Evolutionary conservation across 78 protist species (phyloP).

Genomic region (Pelomyxa schiedti): DNA sequence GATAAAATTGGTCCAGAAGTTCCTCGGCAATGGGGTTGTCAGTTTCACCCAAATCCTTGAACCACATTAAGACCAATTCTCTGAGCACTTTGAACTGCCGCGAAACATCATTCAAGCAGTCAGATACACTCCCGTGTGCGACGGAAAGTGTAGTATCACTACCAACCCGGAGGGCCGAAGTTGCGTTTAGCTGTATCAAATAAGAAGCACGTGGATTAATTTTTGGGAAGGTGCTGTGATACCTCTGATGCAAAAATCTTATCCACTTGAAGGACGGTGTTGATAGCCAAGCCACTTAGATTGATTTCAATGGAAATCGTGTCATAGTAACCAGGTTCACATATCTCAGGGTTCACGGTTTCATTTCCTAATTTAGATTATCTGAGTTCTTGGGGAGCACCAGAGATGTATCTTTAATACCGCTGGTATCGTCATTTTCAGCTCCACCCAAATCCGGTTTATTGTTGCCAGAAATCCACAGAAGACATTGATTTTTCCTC

Average conservation of each 20-base stretch:
- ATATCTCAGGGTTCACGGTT: slow-evolving; percentile 13
- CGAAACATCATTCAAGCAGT: neutral
- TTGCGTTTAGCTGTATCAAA: neutral
- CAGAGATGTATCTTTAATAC: no score
- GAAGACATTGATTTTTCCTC: slow-evolving; percentile 11
- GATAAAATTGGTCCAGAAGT: no score
- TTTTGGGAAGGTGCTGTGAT: neutral
- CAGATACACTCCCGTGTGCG: neutral
- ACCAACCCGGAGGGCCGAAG: neutral
- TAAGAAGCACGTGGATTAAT: neutral
- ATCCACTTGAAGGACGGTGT: slow-evolving; percentile 55
- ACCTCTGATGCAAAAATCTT: slow-evolving; percentile 23
- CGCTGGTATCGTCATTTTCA: slow-evolving; percentile 63
- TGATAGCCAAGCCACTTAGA: slow-evolving; percentile 42
- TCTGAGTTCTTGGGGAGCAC: neutral
- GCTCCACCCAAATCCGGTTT: slow-evolving; percentile 80
- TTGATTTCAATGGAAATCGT: slow-evolving; percentile 63
- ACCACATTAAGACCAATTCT: slow-evolving; percentile 54
- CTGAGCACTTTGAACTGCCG: slow-evolving; percentile 30
- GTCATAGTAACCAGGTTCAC: slow-evolving; percentile 44
- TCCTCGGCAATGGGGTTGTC: slow-evolving; percentile 1
- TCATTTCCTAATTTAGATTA: slow-evolving; percentile 28
- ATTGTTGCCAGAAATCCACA: slow-evolving; percentile 57
- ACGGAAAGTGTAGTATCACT: neutral
- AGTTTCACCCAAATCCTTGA: neutral